Evolutionary conservation across 257 asterid genomes (phyloP), one percentile per base, ranked within the genome.

Genomic region (Solanum arcanum): DNA sequence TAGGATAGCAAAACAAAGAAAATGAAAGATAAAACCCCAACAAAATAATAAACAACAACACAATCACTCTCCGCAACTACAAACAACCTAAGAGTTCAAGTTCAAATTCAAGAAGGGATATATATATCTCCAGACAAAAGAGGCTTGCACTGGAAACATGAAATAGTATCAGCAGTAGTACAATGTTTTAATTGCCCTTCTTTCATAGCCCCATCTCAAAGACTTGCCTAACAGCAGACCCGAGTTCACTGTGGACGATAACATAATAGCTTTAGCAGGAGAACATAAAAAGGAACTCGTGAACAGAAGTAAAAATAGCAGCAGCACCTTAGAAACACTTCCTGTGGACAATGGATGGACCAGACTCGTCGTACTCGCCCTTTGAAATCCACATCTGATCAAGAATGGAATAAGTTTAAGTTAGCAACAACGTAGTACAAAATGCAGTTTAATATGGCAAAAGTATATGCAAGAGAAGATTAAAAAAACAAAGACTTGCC

Each of bases 281-380:
- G 47, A 47, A 81, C 18, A 29, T 18, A 49, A 42, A 29, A 81
- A 37, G 20, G 2, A 47, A 29, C 42, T 81, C 69, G 20, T 9
- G 29, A 64, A 29, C 69, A 25, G 2, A 49, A 16, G 68, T 80
- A 29, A 49, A 80, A 81, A 49, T 29, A 81, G 69, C 46, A 49
- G 69, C 85, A 81, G 31, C 85, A 49, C 85, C 85, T 81, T 81
- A 81, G 69, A 81, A 81, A 41, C 85, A 81, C 29, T 81, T 81
- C 85, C 85, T 81, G 85, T 81, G 85, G 85, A 81, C 85, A 81
- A 81, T 81, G 69, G 85, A 81, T 81, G 85, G 85, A 81, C 85
- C 85, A 47, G 85, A 81, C 85, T 81, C 85, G 3, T 81, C 85
- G 12, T 81, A 81, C 85, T 81, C 85, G 11, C 85, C 85, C 85